Base-by-base conservation (phyloP, 139 green algal genomes). In the Deuterostichococcus epilithicus region DNA sequence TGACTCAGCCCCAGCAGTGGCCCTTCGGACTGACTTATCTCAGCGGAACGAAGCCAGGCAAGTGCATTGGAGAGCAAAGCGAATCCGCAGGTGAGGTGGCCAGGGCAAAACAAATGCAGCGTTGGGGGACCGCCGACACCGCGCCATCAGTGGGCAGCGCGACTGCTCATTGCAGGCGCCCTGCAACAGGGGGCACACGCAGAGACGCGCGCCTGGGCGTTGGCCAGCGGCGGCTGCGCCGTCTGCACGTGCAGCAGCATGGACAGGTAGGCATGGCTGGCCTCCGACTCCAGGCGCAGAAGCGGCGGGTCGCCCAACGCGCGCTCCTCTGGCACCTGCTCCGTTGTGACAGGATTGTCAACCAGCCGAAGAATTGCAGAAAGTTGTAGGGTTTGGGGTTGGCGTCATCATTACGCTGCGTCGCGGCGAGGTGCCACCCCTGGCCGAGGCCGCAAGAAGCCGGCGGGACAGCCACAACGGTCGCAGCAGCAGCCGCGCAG, bases 281-380 rank as follows among this genome's bases (percentile, higher is more conserved):
- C 88, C 84, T 98, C 94, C 10, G 83, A 88, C 86, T 99, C 95
- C 45, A 99, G 85, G 15, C 90, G 79, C 81, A 98, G 87, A 80
- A 99, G 87, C 3, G 95, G 95, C 1, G 95, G 95, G 86, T 99
- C 95, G 6, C 83, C 45, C 34, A 98, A 81, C 73, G n/a, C 34
- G 32, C 74, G 80, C 47, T 71, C 78, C 0, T 83, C 63, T 2
- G 80, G 6, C 32, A 91, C 82, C 77, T 87, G 76, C 47, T 22
- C 65, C n/a, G n/a, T n/a, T n/a, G n/a, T n/a, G n/a, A n/a, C n/a
- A n/a, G n/a, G n/a, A n/a, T n/a, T n/a, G n/a, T n/a, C n/a, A n/a
- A n/a, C n/a, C n/a, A n/a, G n/a, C n/a, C n/a, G n/a, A n/a, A n/a
- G n/a, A n/a, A n/a, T n/a, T n/a, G n/a, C n/a, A n/a, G n/a, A n/a